Conservation (phyloP, 1,284 basidiomycete species). For the Meripilus lineatus region DNA sequence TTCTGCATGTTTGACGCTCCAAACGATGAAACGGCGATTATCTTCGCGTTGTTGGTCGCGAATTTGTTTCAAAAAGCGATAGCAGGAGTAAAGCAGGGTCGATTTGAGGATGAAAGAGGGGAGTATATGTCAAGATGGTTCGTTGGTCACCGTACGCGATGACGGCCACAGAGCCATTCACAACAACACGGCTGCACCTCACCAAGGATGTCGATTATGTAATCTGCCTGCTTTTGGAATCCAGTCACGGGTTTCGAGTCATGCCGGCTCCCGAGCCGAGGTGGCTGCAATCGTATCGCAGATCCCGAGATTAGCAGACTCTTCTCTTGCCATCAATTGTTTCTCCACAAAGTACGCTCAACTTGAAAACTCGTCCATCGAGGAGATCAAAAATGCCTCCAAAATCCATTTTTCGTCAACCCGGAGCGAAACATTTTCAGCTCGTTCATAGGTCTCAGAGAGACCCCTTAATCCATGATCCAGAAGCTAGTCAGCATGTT, state of each 20-base stretch:
- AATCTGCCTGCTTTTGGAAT: neutral
- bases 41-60: too few species aligned
- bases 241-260: neutral
- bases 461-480: conserved; percentile 93
- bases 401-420: conserved; percentile 87
- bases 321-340: too few species aligned
- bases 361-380: neutral
- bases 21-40: too few species aligned
- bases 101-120: neutral
- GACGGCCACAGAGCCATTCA: conserved; percentile 7
- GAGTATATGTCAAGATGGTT: neutral
- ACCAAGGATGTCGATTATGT: conserved; percentile 8
- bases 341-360: neutral
- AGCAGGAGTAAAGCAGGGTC: conserved; percentile 4
- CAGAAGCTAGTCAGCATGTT: conserved; percentile 86
- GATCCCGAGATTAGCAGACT: too few species aligned
- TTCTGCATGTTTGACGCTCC: conserved; percentile 46
- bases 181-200: neutral
- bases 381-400: conserved; percentile 43
- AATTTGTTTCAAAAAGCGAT: too few species aligned
- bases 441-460: conserved; percentile 96
- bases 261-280: too few species aligned
- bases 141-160: conserved; percentile 11
- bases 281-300: too few species aligned
- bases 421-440: conserved; percentile 90